Evolutionary conservation across 1,139 yeast genomes (phyloP), one percentile per base, ranked within the genome.

Genomic region (Hyphopichia pseudoburtonii): DNA sequence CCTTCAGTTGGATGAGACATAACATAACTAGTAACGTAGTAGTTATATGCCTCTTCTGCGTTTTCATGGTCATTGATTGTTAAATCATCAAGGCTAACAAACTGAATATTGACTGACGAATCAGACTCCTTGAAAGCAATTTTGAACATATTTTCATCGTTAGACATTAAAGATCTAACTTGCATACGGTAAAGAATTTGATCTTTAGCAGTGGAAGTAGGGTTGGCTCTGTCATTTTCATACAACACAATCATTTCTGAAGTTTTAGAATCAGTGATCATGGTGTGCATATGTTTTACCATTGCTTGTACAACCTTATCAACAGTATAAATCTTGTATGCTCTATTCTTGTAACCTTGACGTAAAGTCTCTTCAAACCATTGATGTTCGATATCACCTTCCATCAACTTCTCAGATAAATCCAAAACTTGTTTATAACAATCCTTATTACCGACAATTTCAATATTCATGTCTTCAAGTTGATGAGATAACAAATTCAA

Each of bases 1-100:
- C 97, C 97, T 61, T 92, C 98, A 2, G 99, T 92, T 28, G 98
- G 97, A 51, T 88, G 95, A 5, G 96, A 85, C 87, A 92, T 85
- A 34, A 92, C 78, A 60, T 85, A 92, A 34, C 95, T 86, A 0
- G 97, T 92, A 37, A 92, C 76, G 56, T 94, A 92, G 62, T 92
- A 90, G 57, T 88, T 90, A 84, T 96, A 94, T 50, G 77, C 78
- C 45, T 87, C 95, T 51, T 86, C 92, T 3, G 80, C 78, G 23
- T 80, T 76, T 51, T 79, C 79, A 24, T 84, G 82, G 50, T 87
- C 92, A 48, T 82, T 82, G 50, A 89, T 73, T 0, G 97, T 89
- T 50, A 89, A 69, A 55, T 90, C 97, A 51, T 88, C 96, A 36
- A 86, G 69, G 21, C 94, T 92, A 41, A 92, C 82, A 57, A 85